Evolutionary conservation across 2,329 filamentous ascomycete genomes (phyloP).

Genomic region (Uncinocarpus reesii): DNA sequence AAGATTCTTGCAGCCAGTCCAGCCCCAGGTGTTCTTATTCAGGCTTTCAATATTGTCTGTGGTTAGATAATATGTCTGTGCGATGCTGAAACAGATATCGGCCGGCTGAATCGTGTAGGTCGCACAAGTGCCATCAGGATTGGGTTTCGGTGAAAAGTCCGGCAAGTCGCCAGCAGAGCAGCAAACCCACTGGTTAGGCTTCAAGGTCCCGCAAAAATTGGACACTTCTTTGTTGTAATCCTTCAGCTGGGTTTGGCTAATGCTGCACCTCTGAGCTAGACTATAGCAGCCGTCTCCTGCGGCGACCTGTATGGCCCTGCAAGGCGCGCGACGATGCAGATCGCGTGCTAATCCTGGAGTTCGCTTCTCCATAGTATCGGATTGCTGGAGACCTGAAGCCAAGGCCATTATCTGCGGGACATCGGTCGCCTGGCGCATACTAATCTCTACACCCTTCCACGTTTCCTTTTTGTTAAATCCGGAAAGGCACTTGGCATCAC

Average conservation of each 20-base stretch:
- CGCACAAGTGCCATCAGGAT: constrained; percentile 31
- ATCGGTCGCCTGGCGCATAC: too few species aligned
- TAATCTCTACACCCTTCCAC: not conserved
- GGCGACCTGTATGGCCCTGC: constrained; percentile 23
- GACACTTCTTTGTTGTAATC: constrained; percentile 31
- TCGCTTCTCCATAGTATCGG: too few species aligned
- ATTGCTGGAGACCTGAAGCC: not conserved
- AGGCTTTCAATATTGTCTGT: constrained; percentile 30
- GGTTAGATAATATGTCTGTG: constrained; percentile 28
- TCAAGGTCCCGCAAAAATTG: constrained; percentile 26
- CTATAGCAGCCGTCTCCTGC: constrained; percentile 31
- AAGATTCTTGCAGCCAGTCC: constrained; percentile 32
- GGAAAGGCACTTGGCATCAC: not conserved
- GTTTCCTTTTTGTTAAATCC: not conserved
- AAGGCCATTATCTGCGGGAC: too few species aligned
- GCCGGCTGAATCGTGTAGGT: constrained; percentile 26
- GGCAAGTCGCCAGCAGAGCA: constrained; percentile 31
- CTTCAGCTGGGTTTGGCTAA: constrained; percentile 31
- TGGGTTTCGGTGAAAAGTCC: constrained; percentile 29
- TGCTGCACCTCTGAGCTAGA: constrained; percentile 33
- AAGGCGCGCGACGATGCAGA: not conserved
- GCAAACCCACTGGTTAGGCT: constrained; percentile 29
- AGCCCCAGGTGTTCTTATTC: constrained; percentile 40
- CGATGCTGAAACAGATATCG: constrained; percentile 33
- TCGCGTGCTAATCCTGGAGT: not conserved